These are phyloP conservation scores for Chaetomium tenue DNA, from an alignment of 495 filamentous ascomycete genomes.

Conservation along the genomic window DNA sequence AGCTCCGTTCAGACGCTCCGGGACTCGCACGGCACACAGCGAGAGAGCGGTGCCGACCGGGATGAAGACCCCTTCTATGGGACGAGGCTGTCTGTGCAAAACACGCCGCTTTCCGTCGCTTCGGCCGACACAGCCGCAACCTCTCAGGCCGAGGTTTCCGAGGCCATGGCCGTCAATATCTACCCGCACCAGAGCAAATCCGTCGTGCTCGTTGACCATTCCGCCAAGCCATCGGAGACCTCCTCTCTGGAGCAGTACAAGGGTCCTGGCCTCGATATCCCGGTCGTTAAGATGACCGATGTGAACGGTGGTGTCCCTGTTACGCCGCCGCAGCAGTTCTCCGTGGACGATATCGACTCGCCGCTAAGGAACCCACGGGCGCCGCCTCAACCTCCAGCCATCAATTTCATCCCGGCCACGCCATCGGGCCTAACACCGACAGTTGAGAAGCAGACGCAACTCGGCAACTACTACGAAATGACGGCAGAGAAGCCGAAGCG, in stretches of 20 bases:
- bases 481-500: slow-evolving; percentile 42
- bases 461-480: slow-evolving; percentile 49
- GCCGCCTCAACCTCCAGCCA: slow-evolving; percentile 58
- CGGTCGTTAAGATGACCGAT: slow-evolving; percentile 38
- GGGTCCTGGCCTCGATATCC: slow-evolving; percentile 21
- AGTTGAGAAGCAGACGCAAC: slow-evolving; percentile 54
- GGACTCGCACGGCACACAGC: slow-evolving; percentile 21
- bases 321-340: slow-evolving; percentile 50
- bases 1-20: slow-evolving; percentile 12
- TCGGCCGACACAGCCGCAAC: slow-evolving; percentile 57
- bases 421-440: slow-evolving; percentile 56
- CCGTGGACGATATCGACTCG: slow-evolving; percentile 58
- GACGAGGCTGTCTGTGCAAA: slow-evolving; percentile 51
- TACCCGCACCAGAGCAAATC: slow-evolving; percentile 87
- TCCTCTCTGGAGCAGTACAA: slow-evolving; percentile 32
- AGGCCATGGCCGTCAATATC: slow-evolving; percentile 78
- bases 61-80: slow-evolving; percentile 57
- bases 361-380: slow-evolving; percentile 73
- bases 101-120: slow-evolving; percentile 58
- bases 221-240: slow-evolving; percentile 43
- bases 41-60: slow-evolving; percentile 42
- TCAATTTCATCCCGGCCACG: slow-evolving; percentile 74
- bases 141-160: slow-evolving; percentile 59
- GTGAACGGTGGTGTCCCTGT: slow-evolving; percentile 44
- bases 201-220: slow-evolving; percentile 72